Conservation (phyloP, 1,139 yeast genomes). For the Protomyces macrosporus region DNA sequence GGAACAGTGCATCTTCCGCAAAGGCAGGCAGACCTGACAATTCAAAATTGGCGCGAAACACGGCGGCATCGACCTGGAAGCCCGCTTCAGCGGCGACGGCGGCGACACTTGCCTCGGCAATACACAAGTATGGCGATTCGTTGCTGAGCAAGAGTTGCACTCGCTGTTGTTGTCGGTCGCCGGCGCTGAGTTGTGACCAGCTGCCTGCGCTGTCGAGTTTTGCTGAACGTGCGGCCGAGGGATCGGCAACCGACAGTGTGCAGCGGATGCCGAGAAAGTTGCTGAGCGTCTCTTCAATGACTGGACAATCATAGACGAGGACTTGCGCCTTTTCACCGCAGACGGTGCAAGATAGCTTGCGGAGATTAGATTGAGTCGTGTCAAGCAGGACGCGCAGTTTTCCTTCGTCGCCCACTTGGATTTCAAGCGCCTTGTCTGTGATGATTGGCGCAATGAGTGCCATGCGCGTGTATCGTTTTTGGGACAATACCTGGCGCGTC, state of each 20-base stretch:
- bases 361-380: neutral
- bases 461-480: constrained; percentile 4
- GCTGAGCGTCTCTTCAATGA: neutral
- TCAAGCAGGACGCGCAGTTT: neutral
- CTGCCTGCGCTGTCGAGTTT: neutral
- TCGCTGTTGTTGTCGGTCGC: neutral
- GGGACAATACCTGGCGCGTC: neutral
- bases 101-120: neutral
- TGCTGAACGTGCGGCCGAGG: neutral
- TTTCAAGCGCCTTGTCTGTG: neutral
- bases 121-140: constrained; percentile 11
- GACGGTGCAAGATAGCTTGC: neutral
- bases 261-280: constrained; percentile 6
- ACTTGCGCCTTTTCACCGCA: constrained; percentile 4
- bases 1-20: constrained; percentile 2
- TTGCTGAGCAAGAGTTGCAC: constrained; percentile 3
- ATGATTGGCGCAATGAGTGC: constrained; percentile 6
- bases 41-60: constrained; percentile 12
- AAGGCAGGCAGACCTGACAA: constrained; percentile 6
- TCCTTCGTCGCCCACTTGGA: neutral
- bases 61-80: neutral
- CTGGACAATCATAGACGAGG: neutral
- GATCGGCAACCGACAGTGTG: neutral
- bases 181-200: constrained; percentile 2
- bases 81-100: neutral